These are phyloP conservation scores for Saccharomycopsis sp. DNA, from an alignment of 805 yeast genomes.

Conservation along the genomic window DNA sequence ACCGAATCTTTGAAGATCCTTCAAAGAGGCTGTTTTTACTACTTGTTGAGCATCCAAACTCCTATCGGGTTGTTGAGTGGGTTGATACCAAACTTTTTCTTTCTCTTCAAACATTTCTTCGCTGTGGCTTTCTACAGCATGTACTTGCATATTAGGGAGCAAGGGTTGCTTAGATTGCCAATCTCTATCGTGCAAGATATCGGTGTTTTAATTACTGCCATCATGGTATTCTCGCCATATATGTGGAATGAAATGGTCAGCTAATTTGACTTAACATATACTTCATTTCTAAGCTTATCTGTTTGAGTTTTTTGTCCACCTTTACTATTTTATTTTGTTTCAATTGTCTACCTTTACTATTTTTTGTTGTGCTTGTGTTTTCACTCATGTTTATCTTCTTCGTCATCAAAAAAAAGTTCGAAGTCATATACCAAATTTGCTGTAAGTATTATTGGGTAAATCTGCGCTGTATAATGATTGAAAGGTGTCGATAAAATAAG, in stretches of 20 bases:
- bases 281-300: too few species aligned
- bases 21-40: slow-evolving; percentile 84
- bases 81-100: slow-evolving; percentile 63
- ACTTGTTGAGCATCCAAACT: slow-evolving; percentile 67
- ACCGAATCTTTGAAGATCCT: slow-evolving; percentile 54
- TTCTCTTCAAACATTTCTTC: slow-evolving; percentile 79
- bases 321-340: background rate
- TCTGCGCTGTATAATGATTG: too few species aligned
- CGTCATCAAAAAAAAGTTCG: background rate
- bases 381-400: background rate
- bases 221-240: slow-evolving; percentile 73
- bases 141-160: slow-evolving; percentile 53
- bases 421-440: too few species aligned
- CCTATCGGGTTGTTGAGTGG: slow-evolving; percentile 87
- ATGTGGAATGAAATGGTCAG: slow-evolving; percentile 45
- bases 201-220: slow-evolving; percentile 65
- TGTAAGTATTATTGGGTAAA: too few species aligned
- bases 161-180: slow-evolving; percentile 64
- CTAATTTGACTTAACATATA: slow-evolving; percentile 14
- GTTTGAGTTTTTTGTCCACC: background rate
- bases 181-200: slow-evolving; percentile 64
- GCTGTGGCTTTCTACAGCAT: slow-evolving; percentile 84
- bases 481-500: too few species aligned
- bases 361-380: background rate
- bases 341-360: too few species aligned